Base-by-base conservation (phyloP, 2,329 filamentous ascomycete genomes). In the Knufia fluminis region DNA sequence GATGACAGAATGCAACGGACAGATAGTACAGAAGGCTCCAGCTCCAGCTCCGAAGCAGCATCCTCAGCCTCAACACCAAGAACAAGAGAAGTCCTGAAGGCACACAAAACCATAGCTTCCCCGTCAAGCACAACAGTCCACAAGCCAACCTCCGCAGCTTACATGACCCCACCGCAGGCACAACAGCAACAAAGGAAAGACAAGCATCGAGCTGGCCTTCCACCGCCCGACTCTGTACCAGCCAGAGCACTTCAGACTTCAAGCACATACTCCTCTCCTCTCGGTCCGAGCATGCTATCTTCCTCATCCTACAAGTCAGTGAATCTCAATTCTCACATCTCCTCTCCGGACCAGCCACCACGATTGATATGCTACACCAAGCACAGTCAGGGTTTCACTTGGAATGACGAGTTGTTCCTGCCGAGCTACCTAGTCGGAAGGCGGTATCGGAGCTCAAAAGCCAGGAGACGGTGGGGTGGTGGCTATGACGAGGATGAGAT, bases 351-450 rank as follows among this genome's bases (percentile, higher is more conserved):
- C 38, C 56, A 60, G 28, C 58, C 58, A 46, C 55, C 56, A 26
- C 46, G 57, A 28, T 33, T 60, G 43, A 59, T 60, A 26, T 57
- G 54, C 3, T 59, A 58, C 50, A 59, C 58, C 22, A 58, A 58
- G 31, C 48, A 56, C 42, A 55, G 54, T 44, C 58, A 60, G 51
- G 58, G 58, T 20, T 60, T 60, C 35, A 59, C 54, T 3, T 60
- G 58, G 58, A 60, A 60, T 26, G 58, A 60, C 32, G 58, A 60
- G 46, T 32, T 60, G n/a, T 60, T 60, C 41, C 49, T 59, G 36
- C 57, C 57, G 9, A 58, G 56, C 39, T 60, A 60, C 43, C 46
- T 59, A 50, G 45, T 60, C 12, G 56, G 57, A 19, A 40, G 50
- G 19, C 52, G 57, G 3, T 60, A 59, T 41, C 51, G 57, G 12